Percentiles rank a stretch among this genome's conserved stretches.
Conservation (phyloP, 306 rosid species). For the Prunus fruticosa region DNA sequence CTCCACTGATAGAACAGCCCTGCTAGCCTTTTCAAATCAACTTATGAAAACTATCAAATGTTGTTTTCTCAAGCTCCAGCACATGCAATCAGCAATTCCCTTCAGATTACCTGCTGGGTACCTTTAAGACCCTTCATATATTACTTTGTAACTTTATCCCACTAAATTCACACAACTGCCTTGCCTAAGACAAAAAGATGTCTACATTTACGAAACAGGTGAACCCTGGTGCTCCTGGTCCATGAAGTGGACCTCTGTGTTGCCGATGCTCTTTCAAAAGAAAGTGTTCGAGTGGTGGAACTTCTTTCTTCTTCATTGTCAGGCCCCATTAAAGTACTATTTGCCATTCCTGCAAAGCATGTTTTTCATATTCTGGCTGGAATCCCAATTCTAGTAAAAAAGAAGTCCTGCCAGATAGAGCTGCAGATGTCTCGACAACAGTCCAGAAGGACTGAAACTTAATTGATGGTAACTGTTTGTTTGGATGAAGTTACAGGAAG, state of each 20-base stretch:
- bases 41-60: conserved; percentile 40
- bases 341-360: conserved; percentile 56
- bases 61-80: conserved; percentile 75
- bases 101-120: conserved; percentile 53
- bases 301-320: conserved; percentile 51
- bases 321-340: conserved; percentile 82
- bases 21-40: conserved; percentile 56
- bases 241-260: conserved; percentile 43
- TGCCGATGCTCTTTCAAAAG: conserved; percentile 34
- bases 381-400: no score
- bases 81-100: conserved; percentile 70
- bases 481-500: conserved; percentile 48
- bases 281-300: conserved; percentile 39
- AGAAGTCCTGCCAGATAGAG: conserved; percentile 36
- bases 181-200: conserved; percentile 33
- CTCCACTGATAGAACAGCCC: conserved; percentile 77
- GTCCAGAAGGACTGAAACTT: conserved; percentile 40
- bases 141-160: conserved; percentile 57
- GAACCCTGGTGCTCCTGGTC: conserved; percentile 45
- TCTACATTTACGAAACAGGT: conserved; percentile 34
- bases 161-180: conserved; percentile 42
- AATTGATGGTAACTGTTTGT: conserved; percentile 36
- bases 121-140: conserved; percentile 49
- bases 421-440: conserved; percentile 28
- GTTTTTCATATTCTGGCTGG: conserved; percentile 43